phyloP scores from a whole-genome alignment of 345 rosid genomes.

The Camelina neglecta region DNA sequence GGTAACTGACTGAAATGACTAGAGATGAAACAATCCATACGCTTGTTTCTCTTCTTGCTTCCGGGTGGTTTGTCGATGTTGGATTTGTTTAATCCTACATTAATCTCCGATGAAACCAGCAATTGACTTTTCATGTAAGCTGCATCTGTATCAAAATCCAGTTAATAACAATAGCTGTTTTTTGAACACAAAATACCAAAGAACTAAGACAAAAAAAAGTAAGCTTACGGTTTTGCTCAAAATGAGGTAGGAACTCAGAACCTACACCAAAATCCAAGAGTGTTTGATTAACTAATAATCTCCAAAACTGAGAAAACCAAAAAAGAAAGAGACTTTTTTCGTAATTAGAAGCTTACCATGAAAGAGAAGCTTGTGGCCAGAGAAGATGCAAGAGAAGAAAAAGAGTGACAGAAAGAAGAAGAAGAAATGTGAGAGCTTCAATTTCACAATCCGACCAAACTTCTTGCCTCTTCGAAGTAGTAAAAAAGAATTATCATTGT shows the following conservation, averaged over 20 bases:
- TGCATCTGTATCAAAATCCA: constrained; percentile 25
- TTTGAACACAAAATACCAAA: neutral
- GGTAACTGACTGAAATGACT: neutral
- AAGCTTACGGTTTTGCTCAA: constrained; percentile 39
- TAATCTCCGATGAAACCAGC: constrained; percentile 33
- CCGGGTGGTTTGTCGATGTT: constrained; percentile 36
- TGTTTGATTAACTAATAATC: neutral
- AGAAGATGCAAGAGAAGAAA: constrained; percentile 55
- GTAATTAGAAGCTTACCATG: constrained; percentile 53
- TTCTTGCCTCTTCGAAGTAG: constrained; percentile 63
- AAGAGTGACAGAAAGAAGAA: constrained; percentile 53
- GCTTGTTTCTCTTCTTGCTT: constrained; percentile 45
- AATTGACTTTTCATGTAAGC: constrained; percentile 30
- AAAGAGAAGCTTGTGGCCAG: constrained; percentile 57
- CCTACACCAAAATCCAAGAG: constrained; percentile 36
- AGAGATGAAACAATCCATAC: constrained; percentile 19
- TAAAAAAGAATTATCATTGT: constrained; percentile 43
- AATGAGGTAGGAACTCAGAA: constrained; percentile 41
- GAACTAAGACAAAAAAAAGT: neutral
- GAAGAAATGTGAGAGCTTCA: constrained; percentile 52
- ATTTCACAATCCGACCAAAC: constrained; percentile 56
- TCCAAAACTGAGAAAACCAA: neutral
- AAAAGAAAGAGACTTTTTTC: neutral
- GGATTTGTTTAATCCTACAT: constrained; percentile 36
- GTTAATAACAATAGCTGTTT: constrained; percentile 12